These are phyloP conservation scores for Iodosphaeria phyllophila DNA, from an alignment of 2,329 filamentous ascomycete genomes.

Conservation along the genomic window DNA sequence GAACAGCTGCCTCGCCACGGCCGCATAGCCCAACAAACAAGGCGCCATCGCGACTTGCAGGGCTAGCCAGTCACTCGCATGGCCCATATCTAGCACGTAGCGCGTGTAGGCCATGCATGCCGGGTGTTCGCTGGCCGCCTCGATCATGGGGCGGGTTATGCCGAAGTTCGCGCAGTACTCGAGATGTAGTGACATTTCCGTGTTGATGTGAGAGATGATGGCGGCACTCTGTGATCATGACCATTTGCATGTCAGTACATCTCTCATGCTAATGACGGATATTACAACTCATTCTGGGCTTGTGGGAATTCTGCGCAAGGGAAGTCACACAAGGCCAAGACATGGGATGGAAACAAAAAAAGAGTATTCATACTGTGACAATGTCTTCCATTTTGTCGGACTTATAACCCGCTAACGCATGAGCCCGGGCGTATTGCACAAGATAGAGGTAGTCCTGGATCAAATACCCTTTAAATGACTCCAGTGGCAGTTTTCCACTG, in stretches of 20 bases:
- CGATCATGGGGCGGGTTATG: conserved; percentile 54
- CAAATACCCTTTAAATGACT: conserved; percentile 75
- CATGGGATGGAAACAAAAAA: not conserved
- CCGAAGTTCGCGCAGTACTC: conserved; percentile 70
- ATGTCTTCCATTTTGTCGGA: conserved; percentile 57
- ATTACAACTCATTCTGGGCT: no score
- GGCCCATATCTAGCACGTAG: conserved; percentile 77
- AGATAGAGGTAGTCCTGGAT: conserved; percentile 87
- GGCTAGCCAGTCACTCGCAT: conserved; percentile 73
- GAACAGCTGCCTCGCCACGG: conserved; percentile 54
- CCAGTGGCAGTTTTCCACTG: conserved; percentile 51
- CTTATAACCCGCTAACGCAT: conserved; percentile 75
- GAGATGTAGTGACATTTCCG: conserved; percentile 67
- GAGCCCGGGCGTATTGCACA: conserved; percentile 77
- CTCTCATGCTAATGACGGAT: not conserved
- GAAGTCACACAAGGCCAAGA: no score
- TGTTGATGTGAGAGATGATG: conserved; percentile 59
- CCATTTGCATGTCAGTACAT: not conserved
- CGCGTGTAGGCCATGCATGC: conserved; percentile 50
- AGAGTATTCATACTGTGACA: conserved; percentile 31
- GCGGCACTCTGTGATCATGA: conserved; percentile 30
- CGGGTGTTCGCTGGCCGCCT: conserved; percentile 53
- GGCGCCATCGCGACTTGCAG: conserved; percentile 73
- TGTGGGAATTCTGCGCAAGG: no score
- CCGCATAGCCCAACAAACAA: conserved; percentile 77